Evolutionary conservation across 306 rosid species (phyloP), one percentile per base, ranked within the genome.

Genomic region (Begonia fuchsioides): DNA sequence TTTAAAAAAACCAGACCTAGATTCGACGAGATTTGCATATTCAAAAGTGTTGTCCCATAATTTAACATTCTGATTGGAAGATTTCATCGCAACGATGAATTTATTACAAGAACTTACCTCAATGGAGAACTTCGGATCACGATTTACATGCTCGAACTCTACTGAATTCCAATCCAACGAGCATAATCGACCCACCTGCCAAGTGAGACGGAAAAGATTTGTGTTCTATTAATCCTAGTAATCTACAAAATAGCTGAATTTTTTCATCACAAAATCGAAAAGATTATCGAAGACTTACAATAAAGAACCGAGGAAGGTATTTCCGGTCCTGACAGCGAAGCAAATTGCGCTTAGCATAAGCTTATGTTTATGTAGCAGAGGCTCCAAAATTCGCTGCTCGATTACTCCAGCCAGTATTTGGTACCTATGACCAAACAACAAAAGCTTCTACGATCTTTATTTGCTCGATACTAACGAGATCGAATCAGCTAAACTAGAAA

Each of bases 171-270:
- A 17, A 68, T 70, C 94, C 92, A 78, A 43, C 93, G 72, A 11
- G 87, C 93, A 62, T 73, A 88, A 66, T 83, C 94, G 17, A 88
- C 88, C 96, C 96, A 83, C 83, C 94, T 88, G 58, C 35, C 35
- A 26, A n/a, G 35, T 32, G 15, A 61, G 47, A 26, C 35, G 7
- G 8, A 59, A 5, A 0, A 26, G 35, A 26, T 26, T 26, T 26
- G 35, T 4, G 35, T 26, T 26, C 35, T 41, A 52, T 9, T 40
- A 40, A 45, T 18, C 6, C 13, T 45, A 49, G 11, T 26, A 55
- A 51, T 11, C 26, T 17, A 2, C 17, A 14, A 5, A n/a, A 51
- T 58, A 14, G 51, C 13, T 8, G 15, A 32, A 7, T 46, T 10
- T 9, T 8, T 11, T 38, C 0, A 15, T 9, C 19, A 14, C 35